Evolutionary conservation across 2,329 filamentous ascomycete genomes (phyloP).

Genomic region (Paramyrothecium roridum): DNA sequence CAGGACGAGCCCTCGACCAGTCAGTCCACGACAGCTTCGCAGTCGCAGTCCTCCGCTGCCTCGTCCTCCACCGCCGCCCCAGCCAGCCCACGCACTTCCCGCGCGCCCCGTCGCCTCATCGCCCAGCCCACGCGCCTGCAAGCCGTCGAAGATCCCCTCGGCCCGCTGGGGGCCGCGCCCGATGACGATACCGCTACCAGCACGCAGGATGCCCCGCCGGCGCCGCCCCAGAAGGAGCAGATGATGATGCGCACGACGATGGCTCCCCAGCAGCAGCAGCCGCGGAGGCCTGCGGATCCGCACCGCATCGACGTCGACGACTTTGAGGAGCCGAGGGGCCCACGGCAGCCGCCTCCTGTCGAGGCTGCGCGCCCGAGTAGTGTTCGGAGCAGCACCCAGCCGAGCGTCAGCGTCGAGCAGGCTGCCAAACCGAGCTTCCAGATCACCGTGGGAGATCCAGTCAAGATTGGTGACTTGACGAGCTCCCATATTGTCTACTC

Average conservation of each 20-base stretch:
- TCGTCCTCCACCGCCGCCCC: constrained; percentile 23
- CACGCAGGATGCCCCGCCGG: constrained; percentile 57
- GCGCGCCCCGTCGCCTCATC: constrained; percentile 60
- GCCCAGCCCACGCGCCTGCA: constrained; percentile 76
- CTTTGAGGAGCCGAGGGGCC: constrained; percentile 46
- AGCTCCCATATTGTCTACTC: constrained; percentile 98
- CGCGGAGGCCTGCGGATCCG: constrained; percentile 47
- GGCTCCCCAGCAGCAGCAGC: constrained; percentile 37
- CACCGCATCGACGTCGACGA: constrained; percentile 73
- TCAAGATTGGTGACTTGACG: constrained; percentile 95
- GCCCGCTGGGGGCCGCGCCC: constrained; percentile 67
- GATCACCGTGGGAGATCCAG: constrained; percentile 91
- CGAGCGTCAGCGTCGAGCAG: constrained; percentile 88
- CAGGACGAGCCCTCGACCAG: constrained; percentile 24
- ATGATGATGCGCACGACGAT: constrained; percentile 58
- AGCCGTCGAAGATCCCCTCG: constrained; percentile 73
- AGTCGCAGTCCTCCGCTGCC: constrained; percentile 20
- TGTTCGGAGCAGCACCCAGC: constrained; percentile 53
- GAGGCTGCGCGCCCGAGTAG: constrained; percentile 53
- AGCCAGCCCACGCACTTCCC: constrained; percentile 37
- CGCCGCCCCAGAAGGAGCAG: constrained; percentile 65
- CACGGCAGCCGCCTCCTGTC: constrained; percentile 65
- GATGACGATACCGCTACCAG: constrained; percentile 43
- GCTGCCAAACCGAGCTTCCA: constrained; percentile 88
- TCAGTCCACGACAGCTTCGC: constrained; percentile 22